Base-by-base conservation (phyloP, 1,284 basidiomycete species). In the Apiotrichum siamense region DNA sequence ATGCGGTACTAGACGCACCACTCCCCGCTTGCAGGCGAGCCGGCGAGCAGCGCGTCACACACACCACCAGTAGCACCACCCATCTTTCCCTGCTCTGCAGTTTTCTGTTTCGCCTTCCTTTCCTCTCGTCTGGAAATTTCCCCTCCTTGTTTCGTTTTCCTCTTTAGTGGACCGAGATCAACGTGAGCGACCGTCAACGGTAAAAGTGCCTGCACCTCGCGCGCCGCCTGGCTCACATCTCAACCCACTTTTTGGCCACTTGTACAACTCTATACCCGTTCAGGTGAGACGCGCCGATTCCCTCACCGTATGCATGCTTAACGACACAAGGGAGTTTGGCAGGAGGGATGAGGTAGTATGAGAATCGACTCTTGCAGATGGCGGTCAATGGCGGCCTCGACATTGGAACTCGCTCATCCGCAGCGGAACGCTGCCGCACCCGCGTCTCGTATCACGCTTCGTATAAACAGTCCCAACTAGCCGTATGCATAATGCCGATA, bases 1-100 rank as follows among this genome's bases (percentile, higher is more conserved):
- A 68, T 67, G 52, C 53, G 69, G 35, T 54, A 57, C 55, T 57
- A 41, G 20, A n/a, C n/a, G 13, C 15, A 4, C 24, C 6, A 11
- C 20, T 20, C 18, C 9, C 33, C 18, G 39, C 40, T 42, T 27
- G 40, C 40, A 20, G 44, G 20, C 39, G 47, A 36, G 49, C 24
- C 10, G 37, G 45, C 24, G 33, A 26, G 32, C 32, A 20, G 23
- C 33, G 15, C 17, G 18, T 15, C 29, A 23, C 12, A 10, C 33
- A 29, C 26, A 32, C 18, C 42, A 31, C 11, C 7, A 35, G 9
- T 31, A 31, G 29, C 15, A 31, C 7, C 29, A 9, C 15, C 9
- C 29, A 9, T 31, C 29, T 7, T 9, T 31, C 29, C 9, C 29
- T 18, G 15, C 45, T 27, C 26, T 29, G 9, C 25, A 27, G 17